Percentiles rank a stretch among this genome's conserved stretches.
These are phyloP conservation scores for Boletus semigastroideus DNA, from an alignment of 1,284 basidiomycete genomes.

Conservation along the genomic window DNA sequence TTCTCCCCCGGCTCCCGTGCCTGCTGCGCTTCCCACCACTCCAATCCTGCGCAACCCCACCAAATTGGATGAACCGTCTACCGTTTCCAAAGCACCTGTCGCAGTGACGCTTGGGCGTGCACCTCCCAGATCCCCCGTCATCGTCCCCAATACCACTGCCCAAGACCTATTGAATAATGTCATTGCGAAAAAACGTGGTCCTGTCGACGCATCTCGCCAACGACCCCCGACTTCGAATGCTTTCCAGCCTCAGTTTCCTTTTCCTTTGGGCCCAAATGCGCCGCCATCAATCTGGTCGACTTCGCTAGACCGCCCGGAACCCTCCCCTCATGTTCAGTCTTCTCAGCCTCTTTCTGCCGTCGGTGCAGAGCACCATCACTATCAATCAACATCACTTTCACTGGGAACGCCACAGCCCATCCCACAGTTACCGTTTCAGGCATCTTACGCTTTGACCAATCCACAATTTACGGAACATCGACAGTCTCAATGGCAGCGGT, in stretches of 20 bases:
- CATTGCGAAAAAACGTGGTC: conserved; percentile 35
- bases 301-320: conserved; percentile 38
- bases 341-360: conserved; percentile 12
- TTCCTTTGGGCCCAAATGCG: conserved; percentile 41
- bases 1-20: conserved; percentile 32
- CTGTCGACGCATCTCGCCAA: conserved; percentile 19
- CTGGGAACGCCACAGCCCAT: conserved; percentile 9
- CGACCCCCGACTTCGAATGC: conserved; percentile 33
- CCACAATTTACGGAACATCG: conserved; percentile 15
- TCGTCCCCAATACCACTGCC: conserved; percentile 49
- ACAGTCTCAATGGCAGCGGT: conserved; percentile 15
- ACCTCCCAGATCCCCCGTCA: conserved; percentile 21
- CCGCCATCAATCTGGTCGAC: conserved; percentile 58
- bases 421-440: conserved; percentile 13
- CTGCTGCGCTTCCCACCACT: conserved; percentile 21
- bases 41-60: conserved; percentile 21
- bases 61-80: conserved; percentile 29
- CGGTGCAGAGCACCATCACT: conserved; percentile 20
- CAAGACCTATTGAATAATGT: conserved; percentile 62
- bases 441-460: conserved; percentile 11
- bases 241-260: conserved; percentile 41
- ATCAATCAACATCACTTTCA: conserved; percentile 15
- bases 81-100: conserved; percentile 16
- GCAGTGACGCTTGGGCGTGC: conserved; percentile 21
- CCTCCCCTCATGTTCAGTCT: conserved; percentile 12